phyloP scores from a whole-genome alignment of 768 basidiomycete species.

The Psilocybe sp. region DNA sequence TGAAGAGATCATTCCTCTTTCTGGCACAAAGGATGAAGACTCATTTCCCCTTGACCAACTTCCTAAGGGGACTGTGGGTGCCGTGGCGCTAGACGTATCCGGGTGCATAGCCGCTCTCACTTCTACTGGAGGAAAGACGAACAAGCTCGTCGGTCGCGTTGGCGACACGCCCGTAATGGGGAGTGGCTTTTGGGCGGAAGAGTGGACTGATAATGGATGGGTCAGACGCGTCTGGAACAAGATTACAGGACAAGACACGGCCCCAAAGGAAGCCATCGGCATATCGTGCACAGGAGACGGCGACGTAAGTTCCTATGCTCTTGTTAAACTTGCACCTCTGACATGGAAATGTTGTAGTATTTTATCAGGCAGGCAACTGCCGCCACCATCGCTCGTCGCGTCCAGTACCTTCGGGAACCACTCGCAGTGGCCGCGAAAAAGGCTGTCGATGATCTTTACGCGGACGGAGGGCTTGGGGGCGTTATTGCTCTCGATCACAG shows the following conservation, averaged over 20 bases:
- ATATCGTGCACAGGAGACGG: constrained; percentile 87
- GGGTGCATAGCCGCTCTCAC: constrained; percentile 75
- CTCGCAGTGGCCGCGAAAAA: constrained; percentile 50
- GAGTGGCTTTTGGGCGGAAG: constrained; percentile 81
- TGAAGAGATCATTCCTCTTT: constrained; percentile 52
- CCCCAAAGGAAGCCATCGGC: constrained; percentile 48
- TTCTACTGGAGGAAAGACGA: constrained; percentile 80
- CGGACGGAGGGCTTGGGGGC: constrained; percentile 67
- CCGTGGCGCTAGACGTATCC: constrained; percentile 71
- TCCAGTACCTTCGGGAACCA: constrained; percentile 58
- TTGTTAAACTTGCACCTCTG: background rate
- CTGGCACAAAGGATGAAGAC: constrained; percentile 14
- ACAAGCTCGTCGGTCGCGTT: constrained; percentile 80
- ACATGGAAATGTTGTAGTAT: constrained; percentile 42
- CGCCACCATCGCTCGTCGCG: constrained; percentile 61
- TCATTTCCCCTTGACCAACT: constrained; percentile 44
- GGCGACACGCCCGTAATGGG: constrained; percentile 83
- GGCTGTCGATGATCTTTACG: constrained; percentile 56
- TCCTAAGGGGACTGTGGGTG: constrained; percentile 81
- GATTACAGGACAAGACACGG: constrained; percentile 5
- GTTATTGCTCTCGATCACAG: constrained; percentile 68
- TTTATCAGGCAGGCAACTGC: constrained; percentile 74
- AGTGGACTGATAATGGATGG: constrained; percentile 48
- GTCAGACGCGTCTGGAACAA: constrained; percentile 34
- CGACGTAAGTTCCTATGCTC: constrained; percentile 49